Evolutionary conservation across 345 rosid genomes (phyloP), one percentile per base, ranked within the genome.

Genomic region (Zanthoxylum bungeanum): DNA sequence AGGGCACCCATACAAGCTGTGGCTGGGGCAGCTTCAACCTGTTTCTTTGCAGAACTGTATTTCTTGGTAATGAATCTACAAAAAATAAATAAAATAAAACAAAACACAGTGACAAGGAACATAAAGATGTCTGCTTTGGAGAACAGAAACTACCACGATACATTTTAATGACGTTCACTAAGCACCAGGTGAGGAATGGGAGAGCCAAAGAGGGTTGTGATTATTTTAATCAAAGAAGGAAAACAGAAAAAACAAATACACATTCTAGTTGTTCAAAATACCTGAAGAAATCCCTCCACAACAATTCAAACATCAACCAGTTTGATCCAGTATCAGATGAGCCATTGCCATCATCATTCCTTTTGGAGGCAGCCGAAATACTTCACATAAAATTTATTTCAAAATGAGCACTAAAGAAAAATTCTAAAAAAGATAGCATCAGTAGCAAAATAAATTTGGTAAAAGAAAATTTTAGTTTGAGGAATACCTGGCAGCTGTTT

Each of bases 271-370:
- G 60, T 31, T 9, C 36, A 11, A 42, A 61, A 64, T 80, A 93
- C 98, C 98, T 89, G 85, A 91, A 93, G 87, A 93, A 93, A 89
- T 93, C 98, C 89, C 98, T 89, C 98, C 98, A 93, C 76, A 91
- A 51, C 85, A 91, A 82, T 81, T 93, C 97, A 71, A 81, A 89
- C 89, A 85, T 83, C 83, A 91, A 81, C 97, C 97, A 91, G 85
- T 85, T 87, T 71, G 81, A 78, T 77, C 90, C 93, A 5, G 87
- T 76, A 64, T 81, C 87, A 11, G 83, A 79, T 1, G 87, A 71
- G 82, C 84, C 72, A 28, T 74, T 79, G 39, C 75, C 80, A 42
- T 81, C 79, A 40, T 61, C 77, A 50, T 79, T 79, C 22, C 64
- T 70, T 7, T 77, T 65, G 14, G 80, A 66, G 52, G 69, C 21